phyloP scores from a whole-genome alignment of 495 filamentous ascomycete genomes.

The Daldinia loculata region DNA sequence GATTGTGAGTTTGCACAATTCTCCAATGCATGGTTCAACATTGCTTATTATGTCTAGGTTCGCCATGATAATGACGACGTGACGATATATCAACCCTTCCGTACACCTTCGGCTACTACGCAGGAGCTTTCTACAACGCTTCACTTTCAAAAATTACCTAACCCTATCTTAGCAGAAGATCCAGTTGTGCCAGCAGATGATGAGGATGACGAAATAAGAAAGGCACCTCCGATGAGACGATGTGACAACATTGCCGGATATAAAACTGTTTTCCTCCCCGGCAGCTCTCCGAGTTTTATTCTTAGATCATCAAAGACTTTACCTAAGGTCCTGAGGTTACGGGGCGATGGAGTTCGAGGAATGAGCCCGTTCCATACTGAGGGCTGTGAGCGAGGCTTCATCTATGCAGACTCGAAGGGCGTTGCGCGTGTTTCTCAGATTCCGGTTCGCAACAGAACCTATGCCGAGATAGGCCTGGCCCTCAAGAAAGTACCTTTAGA shows the following conservation, averaged over 20 bases:
- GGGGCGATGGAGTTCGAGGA: conserved; percentile 68
- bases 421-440: conserved; percentile 74
- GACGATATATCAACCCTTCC: conserved; percentile 85
- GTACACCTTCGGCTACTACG: conserved; percentile 48
- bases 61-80: conserved; percentile 83
- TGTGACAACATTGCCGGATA: conserved; percentile 76
- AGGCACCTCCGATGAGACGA: conserved; percentile 64
- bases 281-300: conserved; percentile 78
- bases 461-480: conserved; percentile 74
- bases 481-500: conserved; percentile 72
- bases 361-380: conserved; percentile 76
- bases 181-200: conserved; percentile 51
- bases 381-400: conserved; percentile 80
- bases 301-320: conserved; percentile 76
- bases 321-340: conserved; percentile 77
- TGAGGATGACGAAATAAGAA: conserved; percentile 52
- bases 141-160: conserved; percentile 77
- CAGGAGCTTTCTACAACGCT: conserved; percentile 58
- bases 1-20: conserved; percentile 63
- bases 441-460: conserved; percentile 65
- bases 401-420: conserved; percentile 75
- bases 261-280: conserved; percentile 81
- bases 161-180: conserved; percentile 66
- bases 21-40: not conserved
- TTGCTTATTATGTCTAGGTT: conserved; percentile 58